Evolutionary conservation across 768 basidiomycete species (phyloP).

Genomic region (Agrocybe pediades): DNA sequence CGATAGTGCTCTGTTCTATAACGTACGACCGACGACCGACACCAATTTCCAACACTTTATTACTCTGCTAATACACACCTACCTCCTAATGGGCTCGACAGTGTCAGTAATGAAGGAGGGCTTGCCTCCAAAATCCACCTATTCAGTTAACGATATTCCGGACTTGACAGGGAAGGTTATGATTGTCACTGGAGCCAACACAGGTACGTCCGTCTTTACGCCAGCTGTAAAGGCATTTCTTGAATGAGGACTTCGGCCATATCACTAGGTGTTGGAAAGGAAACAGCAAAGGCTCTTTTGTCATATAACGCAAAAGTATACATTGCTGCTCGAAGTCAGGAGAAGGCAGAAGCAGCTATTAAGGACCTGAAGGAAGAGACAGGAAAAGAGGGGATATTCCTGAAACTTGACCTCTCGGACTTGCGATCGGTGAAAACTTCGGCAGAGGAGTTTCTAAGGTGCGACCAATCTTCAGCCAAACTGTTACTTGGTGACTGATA

Average conservation of each 20-base stretch:
- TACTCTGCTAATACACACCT: no score
- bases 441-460: slow-evolving; percentile 37
- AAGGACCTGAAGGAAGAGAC: slow-evolving; percentile 22
- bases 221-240: no score
- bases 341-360: slow-evolving; percentile 41
- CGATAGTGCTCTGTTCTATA: no score
- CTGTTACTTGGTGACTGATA: neutral
- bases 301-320: slow-evolving; percentile 53
- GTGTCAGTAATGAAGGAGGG: no score
- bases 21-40: no score
- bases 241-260: no score
- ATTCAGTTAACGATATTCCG: slow-evolving; percentile 38
- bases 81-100: no score
- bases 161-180: slow-evolving; percentile 45
- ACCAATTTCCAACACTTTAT: no score
- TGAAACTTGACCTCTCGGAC: slow-evolving; percentile 42
- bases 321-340: slow-evolving; percentile 41
- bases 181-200: slow-evolving; percentile 52
- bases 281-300: slow-evolving; percentile 46
- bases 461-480: neutral
- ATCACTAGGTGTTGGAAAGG: slow-evolving; percentile 45
- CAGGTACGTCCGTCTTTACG: slow-evolving; percentile 20
- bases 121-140: slow-evolving; percentile 27
- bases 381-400: slow-evolving; percentile 14
- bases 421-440: slow-evolving; percentile 40